phyloP scores from a whole-genome alignment of 176 grass and related monocot species.

The Musa schizocarpa region DNA sequence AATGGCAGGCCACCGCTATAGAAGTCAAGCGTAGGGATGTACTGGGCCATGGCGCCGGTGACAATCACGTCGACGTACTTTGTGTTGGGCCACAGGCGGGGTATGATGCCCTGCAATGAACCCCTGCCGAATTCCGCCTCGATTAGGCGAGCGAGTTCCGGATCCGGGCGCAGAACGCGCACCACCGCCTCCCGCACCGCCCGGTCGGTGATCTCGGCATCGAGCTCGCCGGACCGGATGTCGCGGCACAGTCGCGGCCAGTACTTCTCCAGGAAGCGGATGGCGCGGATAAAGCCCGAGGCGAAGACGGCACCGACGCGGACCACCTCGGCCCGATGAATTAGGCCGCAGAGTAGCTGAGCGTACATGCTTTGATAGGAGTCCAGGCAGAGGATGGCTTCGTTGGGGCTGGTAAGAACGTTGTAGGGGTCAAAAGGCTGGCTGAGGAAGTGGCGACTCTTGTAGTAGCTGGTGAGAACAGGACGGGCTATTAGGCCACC shows the following conservation, averaged over 20 bases:
- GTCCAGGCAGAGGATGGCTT: slow-evolving; percentile 73
- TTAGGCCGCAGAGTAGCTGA: slow-evolving; percentile 79
- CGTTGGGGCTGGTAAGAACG: slow-evolving; percentile 71
- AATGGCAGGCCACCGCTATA: slow-evolving; percentile 68
- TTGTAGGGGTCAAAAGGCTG: slow-evolving; percentile 78
- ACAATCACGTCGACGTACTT: slow-evolving; percentile 97
- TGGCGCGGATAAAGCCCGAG: slow-evolving; percentile 82
- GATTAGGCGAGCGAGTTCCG: slow-evolving; percentile 42
- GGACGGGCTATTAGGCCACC: slow-evolving; percentile 71
- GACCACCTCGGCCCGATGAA: slow-evolving; percentile 73
- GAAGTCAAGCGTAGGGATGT: slow-evolving; percentile 85
- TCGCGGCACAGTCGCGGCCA: slow-evolving; percentile 69
- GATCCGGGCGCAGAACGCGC: slow-evolving; percentile 47
- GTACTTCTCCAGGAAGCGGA: slow-evolving; percentile 86
- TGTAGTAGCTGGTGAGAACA: slow-evolving; percentile 88
- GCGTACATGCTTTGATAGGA: slow-evolving; percentile 98
- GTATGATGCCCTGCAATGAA: slow-evolving; percentile 82
- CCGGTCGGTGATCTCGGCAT: slow-evolving; percentile 60
- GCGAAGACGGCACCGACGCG: slow-evolving; percentile 87
- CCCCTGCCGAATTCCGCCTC: slow-evolving; percentile 51
- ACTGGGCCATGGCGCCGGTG: slow-evolving; percentile 94
- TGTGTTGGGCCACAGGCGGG: slow-evolving; percentile 76
- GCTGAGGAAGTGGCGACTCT: slow-evolving; percentile 74
- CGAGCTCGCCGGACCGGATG: slow-evolving; percentile 58
- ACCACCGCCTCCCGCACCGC: slow-evolving; percentile 52